Conservation (phyloP, 495 filamentous ascomycete species). For the Bathelium albidoporum region DNA sequence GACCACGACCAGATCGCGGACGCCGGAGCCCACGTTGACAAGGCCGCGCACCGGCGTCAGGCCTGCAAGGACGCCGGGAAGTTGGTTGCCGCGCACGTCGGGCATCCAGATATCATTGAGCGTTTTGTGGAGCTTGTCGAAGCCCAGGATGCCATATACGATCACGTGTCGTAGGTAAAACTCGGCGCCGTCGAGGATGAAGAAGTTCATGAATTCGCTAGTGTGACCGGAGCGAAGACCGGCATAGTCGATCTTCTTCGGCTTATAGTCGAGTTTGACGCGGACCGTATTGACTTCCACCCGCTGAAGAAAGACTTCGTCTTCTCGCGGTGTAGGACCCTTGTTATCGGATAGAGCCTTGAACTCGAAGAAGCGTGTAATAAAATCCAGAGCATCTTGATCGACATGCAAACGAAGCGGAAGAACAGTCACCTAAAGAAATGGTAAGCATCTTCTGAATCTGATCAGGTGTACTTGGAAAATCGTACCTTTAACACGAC, state of each 20-base stretch:
- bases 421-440: conserved; percentile 56
- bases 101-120: conserved; percentile 97
- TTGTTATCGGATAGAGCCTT: conserved; percentile 51
- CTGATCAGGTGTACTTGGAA: not conserved
- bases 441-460: not conserved
- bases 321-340: conserved; percentile 29
- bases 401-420: conserved; percentile 91
- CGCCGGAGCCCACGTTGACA: conserved; percentile 79
- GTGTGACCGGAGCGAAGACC: conserved; percentile 95
- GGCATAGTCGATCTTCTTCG: conserved; percentile 89
- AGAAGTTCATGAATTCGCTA: conserved; percentile 98
- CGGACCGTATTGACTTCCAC: conserved; percentile 75
- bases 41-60: conserved; percentile 81
- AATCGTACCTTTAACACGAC: conserved; percentile 66
- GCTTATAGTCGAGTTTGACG: conserved; percentile 91
- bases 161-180: conserved; percentile 83
- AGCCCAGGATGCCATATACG: conserved; percentile 81
- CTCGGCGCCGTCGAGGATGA: conserved; percentile 79
- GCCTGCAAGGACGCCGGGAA: conserved; percentile 79
- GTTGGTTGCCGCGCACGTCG: conserved; percentile 80
- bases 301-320: conserved; percentile 82
- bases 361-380: conserved; percentile 96
- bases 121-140: conserved; percentile 74
- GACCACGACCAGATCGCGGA: conserved; percentile 75
- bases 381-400: conserved; percentile 95